Base-by-base conservation (phyloP, 116 monocot genomes). In the Zostera marina region DNA sequence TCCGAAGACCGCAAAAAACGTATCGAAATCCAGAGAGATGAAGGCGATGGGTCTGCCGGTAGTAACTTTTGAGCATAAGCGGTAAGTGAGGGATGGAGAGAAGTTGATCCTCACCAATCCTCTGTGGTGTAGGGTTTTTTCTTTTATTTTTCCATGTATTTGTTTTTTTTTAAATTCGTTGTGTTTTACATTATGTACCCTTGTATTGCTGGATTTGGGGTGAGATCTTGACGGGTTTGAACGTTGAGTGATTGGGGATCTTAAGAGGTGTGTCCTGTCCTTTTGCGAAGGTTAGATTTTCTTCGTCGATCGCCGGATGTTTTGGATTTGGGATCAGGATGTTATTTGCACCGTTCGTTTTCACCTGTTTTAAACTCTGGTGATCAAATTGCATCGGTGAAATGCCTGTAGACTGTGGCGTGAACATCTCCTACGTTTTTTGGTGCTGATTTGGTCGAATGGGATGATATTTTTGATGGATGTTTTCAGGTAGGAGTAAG, bases 61-160 rank as follows among this genome's bases (percentile, higher is more conserved):
- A 25, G 62, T 70, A 69, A 60, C 72, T n/a, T 70, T 78, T 66
- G 82, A 83, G 64, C 70, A 78, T 56, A 78, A 78, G 72, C 66
- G 82, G 82, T 82, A 12, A 59, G 79, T 12, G 25, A 16, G 8
- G 9, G 49, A 49, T 7, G 19, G 20, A 16, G 20, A 49, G 49
- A 49, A 16, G 7, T 8, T 8, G 39, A 22, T 38, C 45, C 23
- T 68, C 11, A 56, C 62, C 52, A 54, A 11, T 57, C 11, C 49
- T 49, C 20, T 17, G 43, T 8, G 23, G 8, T 20, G 15, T 43
- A 20, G 11, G 25, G 22, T 21, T 16, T 21, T 11, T 42, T 41
- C 13, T 59, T 44, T 43, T 42, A 10, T 9, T 8, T 49, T 49
- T 22, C 43, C 21, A 41, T 20, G n/a, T n/a, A n/a, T n/a, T n/a